Conservation (phyloP, 2,329 filamentous ascomycete species). For the Pezicula radicicola region DNA sequence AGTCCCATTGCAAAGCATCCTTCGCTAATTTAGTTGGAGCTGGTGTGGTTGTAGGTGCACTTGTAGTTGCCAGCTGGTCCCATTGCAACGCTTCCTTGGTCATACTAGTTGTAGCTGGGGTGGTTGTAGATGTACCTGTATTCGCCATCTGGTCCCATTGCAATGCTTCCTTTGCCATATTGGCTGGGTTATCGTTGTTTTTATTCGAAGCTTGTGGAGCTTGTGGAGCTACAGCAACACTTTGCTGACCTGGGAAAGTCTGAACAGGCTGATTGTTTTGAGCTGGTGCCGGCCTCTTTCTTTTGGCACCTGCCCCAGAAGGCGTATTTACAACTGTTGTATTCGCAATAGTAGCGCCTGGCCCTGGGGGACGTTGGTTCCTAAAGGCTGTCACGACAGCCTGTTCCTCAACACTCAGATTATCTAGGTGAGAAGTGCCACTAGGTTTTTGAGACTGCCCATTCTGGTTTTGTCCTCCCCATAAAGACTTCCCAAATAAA, state of each 20-base stretch:
- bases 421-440: conserved; percentile 14
- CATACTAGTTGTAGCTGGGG: conserved; percentile 5
- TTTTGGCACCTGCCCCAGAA: not conserved
- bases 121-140: not conserved
- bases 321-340: not conserved
- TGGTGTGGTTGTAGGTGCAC: not conserved
- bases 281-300: conserved; percentile 4
- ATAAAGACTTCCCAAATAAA: conserved; percentile 13
- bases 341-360: conserved; percentile 5
- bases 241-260: not conserved
- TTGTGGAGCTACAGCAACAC: not conserved
- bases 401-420: conserved; percentile 28
- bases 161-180: conserved; percentile 17
- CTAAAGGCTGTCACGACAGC: conserved; percentile 30
- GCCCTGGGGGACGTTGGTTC: conserved; percentile 8
- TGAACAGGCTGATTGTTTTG: not conserved
- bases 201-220: conserved; percentile 5
- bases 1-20: too few species aligned
- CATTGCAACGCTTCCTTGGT: conserved; percentile 24
- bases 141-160: conserved; percentile 25
- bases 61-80: conserved; percentile 16
- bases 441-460: conserved; percentile 5
- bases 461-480: conserved; percentile 16
- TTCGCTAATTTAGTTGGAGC: not conserved
- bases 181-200: conserved; percentile 11